Evolutionary conservation across 805 yeast genomes (phyloP), one percentile per base, ranked within the genome.

Genomic region (Cyberlindnera maritima): DNA sequence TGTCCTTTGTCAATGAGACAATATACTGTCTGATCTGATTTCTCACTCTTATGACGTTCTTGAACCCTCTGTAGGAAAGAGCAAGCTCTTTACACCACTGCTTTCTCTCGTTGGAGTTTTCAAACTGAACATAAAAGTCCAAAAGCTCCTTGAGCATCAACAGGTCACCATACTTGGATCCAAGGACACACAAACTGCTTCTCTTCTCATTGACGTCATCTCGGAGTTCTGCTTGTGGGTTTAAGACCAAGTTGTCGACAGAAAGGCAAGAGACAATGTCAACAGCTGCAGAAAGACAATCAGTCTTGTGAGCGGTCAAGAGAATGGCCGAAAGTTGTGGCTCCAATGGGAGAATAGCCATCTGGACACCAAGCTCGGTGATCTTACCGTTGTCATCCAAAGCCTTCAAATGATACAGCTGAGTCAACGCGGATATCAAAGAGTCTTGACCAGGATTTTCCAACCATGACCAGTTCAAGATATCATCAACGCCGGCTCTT

Each of bases 181-280:
- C 96, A 43, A 82, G 68, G 1, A 83, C 81, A 60, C 94, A 85
- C 45, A 80, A 68, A 46, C 79, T 82, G 41, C 83, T 71, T 56
- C 97, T 74, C 54, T 75, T 78, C 60, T 81, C 88, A 65, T 88
- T 88, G 18, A 92, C 79, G 49, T 86, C 96, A 57, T 94, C 97
- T 51, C 98, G 73, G 44, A 74, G 69, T 44, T 90, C 96, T 2
- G 85, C 82, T 41, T 82, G 75, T 1, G 97, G 96, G 52, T 86
- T 88, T 57, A 88, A 60, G 21, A 94, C 65, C 58, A 94, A 72
- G 60, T 92, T 94, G 56, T 92, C 97, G 6, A 94, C 97, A 14
- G 96, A 88, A 20, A 94, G 73, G 66, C 98, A 92, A 0, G 98
- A 81, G 2, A 88, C 95, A 44, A 94, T 88, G 61, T 92, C 98